Evolutionary conservation across 352 stramenopile species (phyloP), one percentile per base, ranked within the genome.

Genomic region (Nothophytophthora sp.): DNA sequence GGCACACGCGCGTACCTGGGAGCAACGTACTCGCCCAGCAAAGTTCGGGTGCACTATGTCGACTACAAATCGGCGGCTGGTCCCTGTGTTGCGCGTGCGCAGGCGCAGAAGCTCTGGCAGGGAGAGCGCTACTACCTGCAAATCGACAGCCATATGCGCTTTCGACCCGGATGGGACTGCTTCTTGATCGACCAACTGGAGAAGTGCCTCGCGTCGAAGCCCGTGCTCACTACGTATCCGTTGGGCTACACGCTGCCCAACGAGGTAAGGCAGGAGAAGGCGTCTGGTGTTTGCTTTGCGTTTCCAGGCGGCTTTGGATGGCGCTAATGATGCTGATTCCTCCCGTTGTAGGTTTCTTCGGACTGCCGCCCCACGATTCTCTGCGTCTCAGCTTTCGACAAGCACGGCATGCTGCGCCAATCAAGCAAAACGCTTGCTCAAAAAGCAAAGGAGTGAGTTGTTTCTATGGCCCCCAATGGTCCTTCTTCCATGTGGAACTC

Each of bases 101-200:
- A 90, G 5, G 77, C 78, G 9, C 88, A 98, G 64, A 65, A 65
- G 18, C 61, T 98, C 2, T 96, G 81, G 60, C 40, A 73, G 15
- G 80, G 71, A 20, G 93, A 99, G 62, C 32, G 76, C 11, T 98
- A 91, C 61, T 79, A 97, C 27, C 77, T 99, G 4, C 93, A 98
- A 63, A 96, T 98, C 55, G 96, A 99, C 63, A 97, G 91, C 46
- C 96, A 98, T 69, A 99, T 97, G 81, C 79, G 92, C 1, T 82
- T 93, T 32, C 74, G 74, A 6, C 44, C 40, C 11, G 68, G 76
- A 15, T 99, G 94, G 94, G 96, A 99, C 62, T 65, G 51, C 9
- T 98, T 91, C 46, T 60, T 99, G 34, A 86, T 98, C 44, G 36
- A 70, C 18, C 66, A 95, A 50, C 72, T 97, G 13, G 34, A 30